phyloP scores from a whole-genome alignment of 306 rosid genomes.

The Vigna hirtella region DNA sequence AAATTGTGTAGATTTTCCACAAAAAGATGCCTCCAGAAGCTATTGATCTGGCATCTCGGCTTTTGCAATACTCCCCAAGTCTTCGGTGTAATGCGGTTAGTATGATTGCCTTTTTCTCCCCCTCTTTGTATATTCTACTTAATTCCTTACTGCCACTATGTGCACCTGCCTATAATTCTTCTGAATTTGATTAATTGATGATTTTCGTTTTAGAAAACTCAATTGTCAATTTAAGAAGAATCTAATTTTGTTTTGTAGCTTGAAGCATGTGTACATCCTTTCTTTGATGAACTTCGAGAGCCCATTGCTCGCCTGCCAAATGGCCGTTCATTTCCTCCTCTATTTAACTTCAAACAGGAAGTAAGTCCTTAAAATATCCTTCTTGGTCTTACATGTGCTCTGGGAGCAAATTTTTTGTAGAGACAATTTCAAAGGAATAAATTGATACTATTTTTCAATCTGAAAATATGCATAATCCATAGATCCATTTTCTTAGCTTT shows the following conservation, averaged over 20 bases:
- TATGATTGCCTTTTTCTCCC: constrained; percentile 14
- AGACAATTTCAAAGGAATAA: constrained; percentile 6
- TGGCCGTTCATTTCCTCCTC: constrained; percentile 82
- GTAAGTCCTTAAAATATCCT: constrained; percentile 55
- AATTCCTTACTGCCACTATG: not conserved
- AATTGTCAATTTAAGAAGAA: constrained; percentile 31
- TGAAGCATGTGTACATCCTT: constrained; percentile 94
- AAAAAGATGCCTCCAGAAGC: constrained; percentile 99
- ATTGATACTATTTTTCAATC: not conserved
- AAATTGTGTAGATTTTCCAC: constrained; percentile 74
- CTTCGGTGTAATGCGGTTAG: constrained; percentile 97
- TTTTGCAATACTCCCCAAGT: constrained; percentile 93
- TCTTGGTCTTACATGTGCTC: not conserved
- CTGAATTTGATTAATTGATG: constrained; percentile 18
- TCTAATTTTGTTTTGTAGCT: constrained; percentile 64
- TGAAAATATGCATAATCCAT: not conserved
- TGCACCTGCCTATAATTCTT: not conserved
- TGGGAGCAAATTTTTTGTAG: not conserved
- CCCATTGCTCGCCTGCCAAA: constrained; percentile 85
- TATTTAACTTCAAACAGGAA: constrained; percentile 92
- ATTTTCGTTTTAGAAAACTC: not conserved
- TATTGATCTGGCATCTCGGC: constrained; percentile 89
- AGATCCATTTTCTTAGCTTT: not conserved
- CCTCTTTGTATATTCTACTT: not conserved
- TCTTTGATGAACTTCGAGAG: constrained; percentile 92